These are phyloP conservation scores for Dactylorhiza incarnata DNA, from an alignment of 106 monocot species.

Conservation along the genomic window DNA sequence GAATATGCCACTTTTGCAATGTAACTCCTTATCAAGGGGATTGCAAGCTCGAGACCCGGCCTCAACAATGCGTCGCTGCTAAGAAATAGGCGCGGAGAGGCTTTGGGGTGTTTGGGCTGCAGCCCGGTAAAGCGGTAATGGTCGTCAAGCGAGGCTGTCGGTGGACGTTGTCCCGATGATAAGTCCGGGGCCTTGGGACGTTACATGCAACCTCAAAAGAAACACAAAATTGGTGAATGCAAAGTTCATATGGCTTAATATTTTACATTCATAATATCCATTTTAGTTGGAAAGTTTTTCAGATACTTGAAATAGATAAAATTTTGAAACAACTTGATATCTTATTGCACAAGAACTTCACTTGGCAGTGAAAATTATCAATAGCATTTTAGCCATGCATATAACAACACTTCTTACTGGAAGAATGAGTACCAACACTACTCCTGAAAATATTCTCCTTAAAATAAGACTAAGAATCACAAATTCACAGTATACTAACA, in stretches of 20 bases:
- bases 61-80: too few relatives aligned
- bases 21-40: too few relatives aligned
- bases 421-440: neutral
- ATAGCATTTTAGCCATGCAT: neutral
- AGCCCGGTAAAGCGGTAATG: too few relatives aligned
- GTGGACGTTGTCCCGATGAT: too few relatives aligned
- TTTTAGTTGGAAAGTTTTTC: neutral
- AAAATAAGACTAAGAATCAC: neutral
- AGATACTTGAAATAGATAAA: neutral
- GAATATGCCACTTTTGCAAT: neutral
- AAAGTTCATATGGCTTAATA: neutral
- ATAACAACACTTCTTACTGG: neutral
- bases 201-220: too few relatives aligned
- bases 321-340: neutral
- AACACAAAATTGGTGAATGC: neutral
- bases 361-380: neutral
- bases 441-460: neutral
- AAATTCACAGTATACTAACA: neutral
- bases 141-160: too few relatives aligned
- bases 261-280: neutral
- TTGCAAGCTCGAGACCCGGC: too few relatives aligned
- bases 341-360: neutral
- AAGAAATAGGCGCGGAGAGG: too few relatives aligned
- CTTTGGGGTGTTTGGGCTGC: too few relatives aligned
- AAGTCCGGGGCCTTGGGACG: too few relatives aligned